A percentile compares a stretch with the other conserved stretches of the same genome.
Conservation (phyloP, 1,139 yeast species). For the Pichia sp. region DNA sequence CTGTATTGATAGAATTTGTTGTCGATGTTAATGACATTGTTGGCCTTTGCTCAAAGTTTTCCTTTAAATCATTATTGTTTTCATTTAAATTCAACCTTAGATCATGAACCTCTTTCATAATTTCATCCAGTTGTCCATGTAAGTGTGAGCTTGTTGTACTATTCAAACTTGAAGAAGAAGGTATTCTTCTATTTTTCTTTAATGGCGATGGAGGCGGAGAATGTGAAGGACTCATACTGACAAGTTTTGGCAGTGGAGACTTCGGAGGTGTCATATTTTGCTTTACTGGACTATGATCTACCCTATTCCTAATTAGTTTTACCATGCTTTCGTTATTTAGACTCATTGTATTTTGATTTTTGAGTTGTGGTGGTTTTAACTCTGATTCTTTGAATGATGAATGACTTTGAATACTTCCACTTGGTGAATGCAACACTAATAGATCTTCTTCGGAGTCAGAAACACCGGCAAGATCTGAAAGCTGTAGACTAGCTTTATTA, state of each 20-base stretch:
- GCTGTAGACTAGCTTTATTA: conserved; percentile 18
- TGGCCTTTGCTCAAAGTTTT: neutral
- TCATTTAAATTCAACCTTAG: conserved; percentile 20
- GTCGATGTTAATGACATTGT: conserved; percentile 3
- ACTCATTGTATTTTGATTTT: neutral
- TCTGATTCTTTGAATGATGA: neutral
- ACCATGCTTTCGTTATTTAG: conserved; percentile 6
- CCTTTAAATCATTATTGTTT: neutral
- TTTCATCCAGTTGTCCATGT: conserved; percentile 23
- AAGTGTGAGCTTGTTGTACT: conserved; percentile 7
- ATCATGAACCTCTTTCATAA: conserved; percentile 27
- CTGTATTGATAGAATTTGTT: conserved; percentile 8
- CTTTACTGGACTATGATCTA: conserved; percentile 7
- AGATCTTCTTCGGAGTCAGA: conserved; percentile 6
- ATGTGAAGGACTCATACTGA: neutral
- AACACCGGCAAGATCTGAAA: conserved; percentile 6
- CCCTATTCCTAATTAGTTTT: conserved; percentile 6
- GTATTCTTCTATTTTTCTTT: conserved; percentile 1
- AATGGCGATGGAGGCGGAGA: conserved; percentile 7
- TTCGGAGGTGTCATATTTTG: conserved; percentile 11
- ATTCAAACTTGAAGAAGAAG: conserved; percentile 6
- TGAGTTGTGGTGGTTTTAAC: too few relatives aligned
- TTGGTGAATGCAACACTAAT: conserved; percentile 3
- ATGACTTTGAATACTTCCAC: neutral
- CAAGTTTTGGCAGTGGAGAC: conserved; percentile 14